These are phyloP conservation scores for Cyclotella kingstonii DNA, from an alignment of 108 stramenopile genomes.

Conservation along the genomic window DNA sequence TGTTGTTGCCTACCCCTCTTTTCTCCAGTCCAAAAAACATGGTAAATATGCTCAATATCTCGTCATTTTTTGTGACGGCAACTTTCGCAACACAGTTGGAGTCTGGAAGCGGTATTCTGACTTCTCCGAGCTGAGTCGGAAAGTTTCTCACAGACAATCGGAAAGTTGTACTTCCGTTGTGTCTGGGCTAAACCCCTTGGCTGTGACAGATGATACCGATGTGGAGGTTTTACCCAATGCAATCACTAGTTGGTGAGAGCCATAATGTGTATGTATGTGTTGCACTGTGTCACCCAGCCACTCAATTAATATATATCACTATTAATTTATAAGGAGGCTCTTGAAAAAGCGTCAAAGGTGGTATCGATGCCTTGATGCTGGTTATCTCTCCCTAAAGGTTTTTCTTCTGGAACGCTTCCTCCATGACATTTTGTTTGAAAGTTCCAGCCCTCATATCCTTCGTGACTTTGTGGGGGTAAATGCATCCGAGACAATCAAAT, in stretches of 20 bases:
- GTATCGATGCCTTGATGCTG: conserved; percentile 92
- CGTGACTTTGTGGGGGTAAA: conserved; percentile 70
- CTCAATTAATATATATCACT: no score
- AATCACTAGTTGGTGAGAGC: conserved; percentile 67
- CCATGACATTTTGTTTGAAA: conserved; percentile 94
- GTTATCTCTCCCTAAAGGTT: conserved; percentile 92
- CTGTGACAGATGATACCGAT: conserved; percentile 75
- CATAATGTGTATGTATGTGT: neutral
- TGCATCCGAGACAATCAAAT: conserved; percentile 26
- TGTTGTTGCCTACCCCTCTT: no score
- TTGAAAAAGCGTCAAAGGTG: conserved; percentile 88
- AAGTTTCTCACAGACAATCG: conserved; percentile 65
- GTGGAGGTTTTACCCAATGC: conserved; percentile 75
- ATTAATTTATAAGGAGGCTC: no score
- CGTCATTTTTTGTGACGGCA: conserved; percentile 81
- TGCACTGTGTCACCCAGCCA: conserved; percentile 16
- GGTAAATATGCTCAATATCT: conserved; percentile 86
- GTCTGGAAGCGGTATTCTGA: conserved; percentile 91
- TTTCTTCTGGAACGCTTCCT: conserved; percentile 95
- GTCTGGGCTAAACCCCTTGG: conserved; percentile 73
- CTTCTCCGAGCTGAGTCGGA: conserved; percentile 71
- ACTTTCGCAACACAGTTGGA: conserved; percentile 81
- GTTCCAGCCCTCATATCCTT: conserved; percentile 69
- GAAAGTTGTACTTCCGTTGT: conserved; percentile 77
- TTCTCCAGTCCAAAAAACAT: conserved; percentile 64